Evolutionary conservation across 139 green algal species (phyloP).

Genomic region (Chlamydomonas eustigma): DNA sequence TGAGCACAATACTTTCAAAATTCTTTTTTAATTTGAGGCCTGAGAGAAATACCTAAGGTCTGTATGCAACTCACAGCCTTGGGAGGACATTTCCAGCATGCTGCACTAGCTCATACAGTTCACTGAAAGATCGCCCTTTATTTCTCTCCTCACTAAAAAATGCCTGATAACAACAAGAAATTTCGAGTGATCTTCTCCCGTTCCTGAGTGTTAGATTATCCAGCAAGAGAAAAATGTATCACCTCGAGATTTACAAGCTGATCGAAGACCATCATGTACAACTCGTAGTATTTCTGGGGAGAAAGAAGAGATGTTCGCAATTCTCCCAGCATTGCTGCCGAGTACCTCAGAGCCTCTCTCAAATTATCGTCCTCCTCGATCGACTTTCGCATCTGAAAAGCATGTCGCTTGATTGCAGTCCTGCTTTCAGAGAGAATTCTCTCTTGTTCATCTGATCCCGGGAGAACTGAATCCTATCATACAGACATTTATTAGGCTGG

Average conservation of each 20-base stretch:
- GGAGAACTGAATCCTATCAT: conserved; percentile 17
- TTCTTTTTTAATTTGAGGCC: too few species aligned
- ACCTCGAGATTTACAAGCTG: conserved; percentile 78
- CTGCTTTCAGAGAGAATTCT: conserved; percentile 64
- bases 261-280: conserved; percentile 90
- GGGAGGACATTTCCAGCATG: conserved; percentile 95
- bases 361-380: conserved; percentile 90
- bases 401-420: conserved; percentile 68
- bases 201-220: too few species aligned
- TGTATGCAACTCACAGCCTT: conserved; percentile 55
- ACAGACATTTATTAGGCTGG: too few species aligned
- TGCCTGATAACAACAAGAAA: conserved; percentile 35
- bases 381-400: conserved; percentile 79
- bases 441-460: conserved; percentile 52
- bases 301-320: conserved; percentile 85
- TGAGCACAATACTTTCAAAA: too few species aligned
- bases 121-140: conserved; percentile 61
- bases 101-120: conserved; percentile 96
- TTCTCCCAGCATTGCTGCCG: conserved; percentile 87
- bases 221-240: too few species aligned
- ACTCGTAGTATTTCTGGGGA: conserved; percentile 96
- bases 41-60: too few species aligned
- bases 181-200: too few species aligned
- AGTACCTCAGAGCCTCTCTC: conserved; percentile 86
- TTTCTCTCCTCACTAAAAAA: conserved; percentile 78